Conservation (phyloP, 768 basidiomycete species). For the Hypsizygus marmoreus region DNA sequence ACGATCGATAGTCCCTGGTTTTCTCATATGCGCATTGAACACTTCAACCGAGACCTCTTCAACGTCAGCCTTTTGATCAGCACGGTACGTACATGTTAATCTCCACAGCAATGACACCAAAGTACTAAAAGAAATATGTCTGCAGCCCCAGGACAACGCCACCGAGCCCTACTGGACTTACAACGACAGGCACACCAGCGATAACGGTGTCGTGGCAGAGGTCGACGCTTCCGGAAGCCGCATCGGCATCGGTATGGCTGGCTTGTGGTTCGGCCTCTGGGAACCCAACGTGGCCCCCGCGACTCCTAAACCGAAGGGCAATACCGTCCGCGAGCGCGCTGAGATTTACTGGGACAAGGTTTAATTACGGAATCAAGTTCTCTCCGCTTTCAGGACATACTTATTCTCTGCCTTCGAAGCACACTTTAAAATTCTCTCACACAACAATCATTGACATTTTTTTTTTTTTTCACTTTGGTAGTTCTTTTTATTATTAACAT, state of each 20-base stretch:
- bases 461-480: too few species aligned
- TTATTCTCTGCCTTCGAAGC: too few species aligned
- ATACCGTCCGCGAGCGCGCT: slow-evolving; percentile 23
- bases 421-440: too few species aligned
- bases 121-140: background rate
- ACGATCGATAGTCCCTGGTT: slow-evolving; percentile 18
- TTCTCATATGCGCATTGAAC: slow-evolving; percentile 18
- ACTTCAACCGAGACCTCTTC: slow-evolving; percentile 22
- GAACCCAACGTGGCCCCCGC: slow-evolving; percentile 17
- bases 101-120: background rate
- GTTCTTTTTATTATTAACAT: too few species aligned
- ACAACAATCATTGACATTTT: too few species aligned
- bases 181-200: slow-evolving; percentile 8
- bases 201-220: slow-evolving; percentile 19
- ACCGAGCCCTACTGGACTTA: slow-evolving; percentile 21
- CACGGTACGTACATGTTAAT: slow-evolving; percentile 12
- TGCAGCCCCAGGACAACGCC: slow-evolving; percentile 12
- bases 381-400: too few species aligned
- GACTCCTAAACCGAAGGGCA: slow-evolving; percentile 17
- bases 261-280: slow-evolving; percentile 19
- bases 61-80: slow-evolving; percentile 19
- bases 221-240: slow-evolving; percentile 9
- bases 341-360: slow-evolving; percentile 26
- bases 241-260: slow-evolving; percentile 23
- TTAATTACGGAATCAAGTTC: too few species aligned